phyloP scores from a whole-genome alignment of 192 early-diverging fungal species.

The Linnemannia zychae region DNA sequence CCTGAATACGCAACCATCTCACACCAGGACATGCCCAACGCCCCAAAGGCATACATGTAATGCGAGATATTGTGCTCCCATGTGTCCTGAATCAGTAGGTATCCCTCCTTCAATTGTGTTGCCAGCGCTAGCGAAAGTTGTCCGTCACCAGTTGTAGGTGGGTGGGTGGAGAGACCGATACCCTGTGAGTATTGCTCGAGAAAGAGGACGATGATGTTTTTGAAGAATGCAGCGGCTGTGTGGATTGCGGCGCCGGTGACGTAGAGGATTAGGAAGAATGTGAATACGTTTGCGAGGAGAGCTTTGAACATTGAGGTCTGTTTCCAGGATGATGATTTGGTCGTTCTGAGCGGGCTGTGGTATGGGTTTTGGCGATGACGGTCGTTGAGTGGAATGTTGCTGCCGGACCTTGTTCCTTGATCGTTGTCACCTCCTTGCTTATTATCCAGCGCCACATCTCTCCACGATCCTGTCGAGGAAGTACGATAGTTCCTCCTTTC shows the following conservation, averaged over 20 bases:
- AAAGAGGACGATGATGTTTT: conserved; percentile 33
- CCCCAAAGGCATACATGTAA: conserved; percentile 68
- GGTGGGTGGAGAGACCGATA: conserved; percentile 40
- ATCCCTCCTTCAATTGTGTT: conserved; percentile 49
- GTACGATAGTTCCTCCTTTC: neutral
- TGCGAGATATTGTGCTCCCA: conserved; percentile 67
- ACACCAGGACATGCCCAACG: conserved; percentile 64
- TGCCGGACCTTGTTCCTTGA: neutral
- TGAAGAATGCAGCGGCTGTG: conserved; percentile 43
- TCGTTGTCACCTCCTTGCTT: neutral
- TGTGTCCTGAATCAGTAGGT: conserved; percentile 62
- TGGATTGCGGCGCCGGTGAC: conserved; percentile 34
- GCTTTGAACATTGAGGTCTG: conserved; percentile 1
- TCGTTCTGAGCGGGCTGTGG: neutral
- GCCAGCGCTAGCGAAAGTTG: conserved; percentile 29
- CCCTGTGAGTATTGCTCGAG: conserved; percentile 36
- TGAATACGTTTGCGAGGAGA: conserved; percentile 20
- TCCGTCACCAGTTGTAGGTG: conserved; percentile 32
- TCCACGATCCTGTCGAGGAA: neutral
- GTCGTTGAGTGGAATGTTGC: neutral
- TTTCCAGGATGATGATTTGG: neutral
- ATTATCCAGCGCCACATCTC: neutral
- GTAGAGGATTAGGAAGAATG: conserved; percentile 48
- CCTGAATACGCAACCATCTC: conserved; percentile 61
- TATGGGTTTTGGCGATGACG: neutral